Evolutionary conservation across 2,329 filamentous ascomycete genomes (phyloP).

Genomic region (Botrytis fabae): DNA sequence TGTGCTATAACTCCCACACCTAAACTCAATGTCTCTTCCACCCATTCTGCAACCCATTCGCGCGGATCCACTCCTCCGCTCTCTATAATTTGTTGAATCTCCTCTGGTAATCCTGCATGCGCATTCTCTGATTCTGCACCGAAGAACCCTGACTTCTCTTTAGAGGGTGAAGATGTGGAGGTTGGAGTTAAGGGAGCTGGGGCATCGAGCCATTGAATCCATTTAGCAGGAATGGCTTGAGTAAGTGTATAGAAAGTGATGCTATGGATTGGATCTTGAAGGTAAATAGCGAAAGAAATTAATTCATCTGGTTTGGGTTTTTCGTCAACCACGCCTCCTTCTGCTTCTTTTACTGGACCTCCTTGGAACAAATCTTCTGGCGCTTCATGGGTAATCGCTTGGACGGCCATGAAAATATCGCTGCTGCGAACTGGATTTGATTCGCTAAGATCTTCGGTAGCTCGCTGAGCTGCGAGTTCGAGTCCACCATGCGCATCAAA

Average conservation of each 20-base stretch:
- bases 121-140: constrained; percentile 46
- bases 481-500: constrained; percentile 77
- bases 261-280: constrained; percentile 85
- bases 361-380: constrained; percentile 69
- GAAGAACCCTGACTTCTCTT: constrained; percentile 37
- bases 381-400: constrained; percentile 71
- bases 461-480: constrained; percentile 75
- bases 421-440: constrained; percentile 87
- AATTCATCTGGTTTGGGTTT: constrained; percentile 57
- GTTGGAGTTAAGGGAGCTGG: constrained; percentile 57
- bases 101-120: constrained; percentile 65
- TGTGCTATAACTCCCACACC: constrained; percentile 86
- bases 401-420: constrained; percentile 93
- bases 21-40: constrained; percentile 81
- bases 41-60: constrained; percentile 97
- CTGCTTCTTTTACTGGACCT: constrained; percentile 56
- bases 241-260: constrained; percentile 84
- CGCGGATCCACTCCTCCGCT: constrained; percentile 78
- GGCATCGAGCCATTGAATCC: constrained; percentile 90
- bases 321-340: constrained; percentile 53
- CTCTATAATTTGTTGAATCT: constrained; percentile 83
- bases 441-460: constrained; percentile 76
- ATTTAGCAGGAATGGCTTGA: constrained; percentile 79
- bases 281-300: constrained; percentile 73
- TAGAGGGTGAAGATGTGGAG: constrained; percentile 36